Conservation (phyloP, 345 rosid genomes). For the Corchorus capsularis region DNA sequence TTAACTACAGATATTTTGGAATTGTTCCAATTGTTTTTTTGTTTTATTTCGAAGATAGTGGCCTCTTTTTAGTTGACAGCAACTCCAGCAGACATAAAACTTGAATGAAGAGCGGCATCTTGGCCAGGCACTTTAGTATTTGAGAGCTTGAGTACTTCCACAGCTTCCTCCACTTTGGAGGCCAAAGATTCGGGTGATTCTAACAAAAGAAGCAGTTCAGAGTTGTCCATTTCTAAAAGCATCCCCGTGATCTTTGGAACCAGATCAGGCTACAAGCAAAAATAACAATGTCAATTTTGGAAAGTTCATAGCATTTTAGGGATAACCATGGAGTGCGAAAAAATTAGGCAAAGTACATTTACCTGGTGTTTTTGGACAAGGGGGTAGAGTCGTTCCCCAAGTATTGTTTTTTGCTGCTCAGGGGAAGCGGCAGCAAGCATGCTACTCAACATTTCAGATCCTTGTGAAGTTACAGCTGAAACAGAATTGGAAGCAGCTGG, state of each 20-base stretch:
- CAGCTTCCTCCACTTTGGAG: constrained; percentile 68
- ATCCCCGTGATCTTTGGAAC: constrained; percentile 79
- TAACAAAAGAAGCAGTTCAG: constrained; percentile 59
- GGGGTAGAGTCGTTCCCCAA: constrained; percentile 68
- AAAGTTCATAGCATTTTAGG: neutral
- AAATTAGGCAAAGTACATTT: neutral
- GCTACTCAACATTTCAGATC: constrained; percentile 53
- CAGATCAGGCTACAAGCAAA: constrained; percentile 61
- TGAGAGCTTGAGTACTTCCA: constrained; percentile 62
- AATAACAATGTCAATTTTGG: neutral
- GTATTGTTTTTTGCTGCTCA: constrained; percentile 60
- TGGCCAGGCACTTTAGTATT: constrained; percentile 44
- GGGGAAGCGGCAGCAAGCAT: constrained; percentile 61
- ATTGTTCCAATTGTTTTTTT: too few relatives aligned
- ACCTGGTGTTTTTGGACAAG: constrained; percentile 68
- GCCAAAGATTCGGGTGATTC: constrained; percentile 65
- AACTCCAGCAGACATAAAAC: constrained; percentile 55
- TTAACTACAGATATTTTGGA: too few relatives aligned
- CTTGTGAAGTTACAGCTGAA: constrained; percentile 30
- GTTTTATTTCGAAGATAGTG: neutral
- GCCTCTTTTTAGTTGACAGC: constrained; percentile 48
- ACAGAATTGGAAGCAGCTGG: constrained; percentile 33
- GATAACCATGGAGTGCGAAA: too few relatives aligned
- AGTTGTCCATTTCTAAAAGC: constrained; percentile 77
- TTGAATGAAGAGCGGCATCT: constrained; percentile 42